Evolutionary conservation across 148 eudicot genomes (phyloP).

Genomic region (Silene latifolia): DNA sequence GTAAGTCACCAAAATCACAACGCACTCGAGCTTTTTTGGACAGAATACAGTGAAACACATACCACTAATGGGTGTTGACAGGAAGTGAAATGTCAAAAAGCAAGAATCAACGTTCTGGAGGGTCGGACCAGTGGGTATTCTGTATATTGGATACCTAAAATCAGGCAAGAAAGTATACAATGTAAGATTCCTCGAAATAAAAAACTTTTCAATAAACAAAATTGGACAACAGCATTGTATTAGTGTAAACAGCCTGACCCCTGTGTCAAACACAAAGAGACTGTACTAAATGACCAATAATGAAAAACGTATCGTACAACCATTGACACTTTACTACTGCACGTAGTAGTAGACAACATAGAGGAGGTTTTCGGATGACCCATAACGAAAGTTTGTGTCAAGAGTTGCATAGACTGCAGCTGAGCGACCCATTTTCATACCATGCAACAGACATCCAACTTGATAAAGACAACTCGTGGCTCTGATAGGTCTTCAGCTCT

Average conservation of each 20-base stretch:
- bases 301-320: background rate
- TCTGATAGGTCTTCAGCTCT: conserved; percentile 56
- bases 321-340: background rate
- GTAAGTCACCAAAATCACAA: background rate
- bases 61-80: conserved; percentile 64
- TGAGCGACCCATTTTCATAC: conserved; percentile 33
- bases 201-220: background rate
- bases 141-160: conserved; percentile 84
- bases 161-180: background rate
- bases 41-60: conserved; percentile 20
- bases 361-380: background rate
- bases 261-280: no score
- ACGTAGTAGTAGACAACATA: background rate
- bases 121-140: conserved; percentile 92
- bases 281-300: background rate
- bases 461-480: conserved; percentile 72
- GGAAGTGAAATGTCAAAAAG: conserved; percentile 86
- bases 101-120: conserved; percentile 89
- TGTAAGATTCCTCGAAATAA: background rate
- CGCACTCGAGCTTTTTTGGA: background rate
- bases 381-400: background rate
- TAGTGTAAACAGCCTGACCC: background rate
- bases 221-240: background rate
- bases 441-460: conserved; percentile 99
- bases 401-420: background rate